phyloP scores from a whole-genome alignment of 1,284 basidiomycete genomes.

The Cryptococcus hybrid region DNA sequence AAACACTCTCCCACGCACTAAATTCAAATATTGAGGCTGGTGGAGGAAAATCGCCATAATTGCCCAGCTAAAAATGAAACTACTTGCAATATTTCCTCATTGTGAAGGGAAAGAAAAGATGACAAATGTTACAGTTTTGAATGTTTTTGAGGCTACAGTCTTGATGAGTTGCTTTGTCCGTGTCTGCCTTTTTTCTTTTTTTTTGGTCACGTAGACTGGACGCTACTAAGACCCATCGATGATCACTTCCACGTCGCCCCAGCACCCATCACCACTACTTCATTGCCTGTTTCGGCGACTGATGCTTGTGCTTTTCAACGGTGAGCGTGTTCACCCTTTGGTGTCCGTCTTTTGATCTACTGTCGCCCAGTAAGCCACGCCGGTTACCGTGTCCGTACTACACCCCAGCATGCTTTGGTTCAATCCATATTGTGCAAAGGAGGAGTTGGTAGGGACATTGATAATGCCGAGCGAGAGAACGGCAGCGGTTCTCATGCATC shows the following conservation, averaged over 20 bases:
- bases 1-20: too few species aligned
- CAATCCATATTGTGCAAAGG: slow-evolving; percentile 22
- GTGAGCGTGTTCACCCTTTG: not conserved
- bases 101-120: too few species aligned
- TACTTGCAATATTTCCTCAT: too few species aligned
- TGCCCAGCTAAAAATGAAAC: too few species aligned
- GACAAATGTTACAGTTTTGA: too few species aligned
- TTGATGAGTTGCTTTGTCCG: too few species aligned
- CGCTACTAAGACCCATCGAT: slow-evolving; percentile 28
- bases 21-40: too few species aligned
- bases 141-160: too few species aligned
- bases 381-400: slow-evolving; percentile 25
- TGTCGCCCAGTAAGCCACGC: slow-evolving; percentile 29
- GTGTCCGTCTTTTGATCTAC: not conserved
- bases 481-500: slow-evolving; percentile 11
- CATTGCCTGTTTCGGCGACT: slow-evolving; percentile 20
- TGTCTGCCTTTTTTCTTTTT: too few species aligned
- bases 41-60: too few species aligned
- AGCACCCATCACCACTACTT: slow-evolving; percentile 29
- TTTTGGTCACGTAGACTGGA: too few species aligned
- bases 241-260: slow-evolving; percentile 39
- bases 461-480: slow-evolving; percentile 28
- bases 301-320: slow-evolving; percentile 10
- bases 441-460: slow-evolving; percentile 15
- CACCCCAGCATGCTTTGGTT: slow-evolving; percentile 17